These are phyloP conservation scores for Colletotrichum orbiculare DNA, from an alignment of 2,329 filamentous ascomycete species.

Conservation along the genomic window DNA sequence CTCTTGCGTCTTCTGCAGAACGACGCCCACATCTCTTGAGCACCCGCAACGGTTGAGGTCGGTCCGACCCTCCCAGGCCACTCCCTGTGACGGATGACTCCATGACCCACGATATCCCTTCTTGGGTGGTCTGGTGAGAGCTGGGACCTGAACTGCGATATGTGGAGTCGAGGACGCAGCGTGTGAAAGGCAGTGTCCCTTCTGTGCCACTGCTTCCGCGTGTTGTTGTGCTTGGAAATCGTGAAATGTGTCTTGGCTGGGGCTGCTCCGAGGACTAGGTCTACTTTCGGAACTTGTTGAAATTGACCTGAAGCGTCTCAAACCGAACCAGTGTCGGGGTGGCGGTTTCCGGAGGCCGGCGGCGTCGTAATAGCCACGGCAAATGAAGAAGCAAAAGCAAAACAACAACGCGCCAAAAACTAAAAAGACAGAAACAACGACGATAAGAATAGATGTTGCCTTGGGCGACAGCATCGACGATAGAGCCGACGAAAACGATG, in stretches of 20 bases:
- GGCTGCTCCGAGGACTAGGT: neutral
- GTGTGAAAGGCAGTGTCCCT: too few relatives aligned
- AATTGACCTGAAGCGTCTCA: constrained; percentile 11
- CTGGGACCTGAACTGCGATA: too few relatives aligned
- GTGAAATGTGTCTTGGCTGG: too few relatives aligned
- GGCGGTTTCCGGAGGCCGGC: constrained; percentile 24
- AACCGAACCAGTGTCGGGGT: constrained; percentile 21
- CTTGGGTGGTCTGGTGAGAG: constrained; percentile 30
- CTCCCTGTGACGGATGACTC: constrained; percentile 45
- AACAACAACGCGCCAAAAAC: constrained; percentile 2
- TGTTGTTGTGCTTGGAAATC: too few relatives aligned
- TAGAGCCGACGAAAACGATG: too few relatives aligned
- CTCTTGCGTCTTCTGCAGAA: constrained; percentile 6
- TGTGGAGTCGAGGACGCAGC: too few relatives aligned
- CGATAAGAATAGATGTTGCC: constrained; percentile 22
- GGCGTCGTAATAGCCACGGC: constrained; percentile 29
- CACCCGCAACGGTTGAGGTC: constrained; percentile 62
- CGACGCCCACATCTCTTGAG: constrained; percentile 51
- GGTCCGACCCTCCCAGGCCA: constrained; percentile 39
- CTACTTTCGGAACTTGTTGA: constrained; percentile 13
- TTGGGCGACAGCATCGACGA: constrained; percentile 7
- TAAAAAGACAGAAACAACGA: constrained; percentile 20
- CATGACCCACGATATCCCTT: constrained; percentile 42
- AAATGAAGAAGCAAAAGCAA: constrained; percentile 24
- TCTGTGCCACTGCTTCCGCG: too few relatives aligned